Conservation (phyloP, 768 basidiomycete species). For the Panaeolus papilionaceus region DNA sequence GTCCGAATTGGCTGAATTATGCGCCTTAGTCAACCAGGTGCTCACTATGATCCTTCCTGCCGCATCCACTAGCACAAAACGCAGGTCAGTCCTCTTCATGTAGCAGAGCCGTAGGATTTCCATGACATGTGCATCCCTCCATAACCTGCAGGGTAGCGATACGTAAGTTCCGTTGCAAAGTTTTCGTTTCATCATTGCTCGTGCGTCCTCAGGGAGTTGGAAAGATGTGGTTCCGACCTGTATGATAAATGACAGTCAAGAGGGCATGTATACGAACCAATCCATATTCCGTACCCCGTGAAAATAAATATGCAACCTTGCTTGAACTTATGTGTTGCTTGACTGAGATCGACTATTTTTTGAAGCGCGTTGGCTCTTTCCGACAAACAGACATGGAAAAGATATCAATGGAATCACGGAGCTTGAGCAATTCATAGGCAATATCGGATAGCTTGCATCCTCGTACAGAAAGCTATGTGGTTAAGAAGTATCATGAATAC, state of each 20-base stretch:
- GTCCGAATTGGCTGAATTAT: not conserved
- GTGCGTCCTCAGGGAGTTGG: not conserved
- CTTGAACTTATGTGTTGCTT: no score
- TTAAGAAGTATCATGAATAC: no score
- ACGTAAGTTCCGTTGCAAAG: slow-evolving; percentile 9
- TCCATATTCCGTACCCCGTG: not conserved
- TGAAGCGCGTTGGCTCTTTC: no score
- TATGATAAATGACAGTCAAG: not conserved
- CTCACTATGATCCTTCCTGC: slow-evolving; percentile 8
- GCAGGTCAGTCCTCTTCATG: not conserved
- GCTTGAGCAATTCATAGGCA: no score
- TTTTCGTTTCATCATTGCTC: not conserved
- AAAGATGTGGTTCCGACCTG: slow-evolving; percentile 5
- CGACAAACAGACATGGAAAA: no score
- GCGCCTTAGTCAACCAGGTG: not conserved
- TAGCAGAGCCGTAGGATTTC: not conserved
- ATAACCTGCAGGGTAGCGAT: not conserved
- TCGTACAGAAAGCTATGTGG: no score
- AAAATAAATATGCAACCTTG: no score
- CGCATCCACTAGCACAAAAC: not conserved
- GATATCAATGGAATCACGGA: no score
- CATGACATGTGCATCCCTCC: not conserved
- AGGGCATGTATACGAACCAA: not conserved
- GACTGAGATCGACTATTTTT: no score
- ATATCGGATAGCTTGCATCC: no score